Base-by-base conservation (phyloP, 345 rosid species). In the Diplotaxis tenuifolia region DNA sequence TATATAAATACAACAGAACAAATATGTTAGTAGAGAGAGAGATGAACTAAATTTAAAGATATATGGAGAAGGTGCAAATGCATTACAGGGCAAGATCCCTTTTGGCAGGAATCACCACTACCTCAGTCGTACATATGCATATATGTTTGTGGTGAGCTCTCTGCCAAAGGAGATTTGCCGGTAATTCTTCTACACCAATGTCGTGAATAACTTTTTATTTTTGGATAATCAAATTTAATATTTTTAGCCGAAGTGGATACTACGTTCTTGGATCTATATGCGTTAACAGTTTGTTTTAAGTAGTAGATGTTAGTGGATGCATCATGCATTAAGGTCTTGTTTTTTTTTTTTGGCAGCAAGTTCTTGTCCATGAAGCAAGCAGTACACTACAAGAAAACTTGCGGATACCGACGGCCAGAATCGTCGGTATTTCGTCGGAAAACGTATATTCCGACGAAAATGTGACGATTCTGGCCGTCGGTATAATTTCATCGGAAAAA, bases 131-230 rank as follows among this genome's bases (percentile, higher is more conserved):
- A 36, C 62, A 72, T 68, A 55, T 62, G 54, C 69, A 52, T 62
- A 62, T 63, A 14, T 63, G 45, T 36, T 36, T 72, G 76, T 53
- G 45, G 31, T 38, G 45, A 54, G 10, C 21, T 34, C 56, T 72
- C 55, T 72, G 76, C 70, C 70, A 63, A 62, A 53, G 70, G 69
- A 34, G 76, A 72, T 72, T 72, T 72, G 70, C 40, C 76, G 28
- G 70, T 72, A 62, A 72, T 23, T 72, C 53, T 36, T 31, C 36
- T 52, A 62, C 29, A 25, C 42, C 54, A 53, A 36, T 34, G 27
- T 34, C 36, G 50, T 36, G 23, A 11, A 4, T 16, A 50, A 12
- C 20, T 61, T 12, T 40, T 27, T 9, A 0, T 45, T 70, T 23
- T 38, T 25, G 12, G 38, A 11, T 56, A 23, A 10, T 9, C 14